Percentiles rank a stretch among this genome's conserved stretches.
These are phyloP conservation scores for Taphrina deformans DNA, from an alignment of 1,139 yeast genomes.

Conservation along the genomic window DNA sequence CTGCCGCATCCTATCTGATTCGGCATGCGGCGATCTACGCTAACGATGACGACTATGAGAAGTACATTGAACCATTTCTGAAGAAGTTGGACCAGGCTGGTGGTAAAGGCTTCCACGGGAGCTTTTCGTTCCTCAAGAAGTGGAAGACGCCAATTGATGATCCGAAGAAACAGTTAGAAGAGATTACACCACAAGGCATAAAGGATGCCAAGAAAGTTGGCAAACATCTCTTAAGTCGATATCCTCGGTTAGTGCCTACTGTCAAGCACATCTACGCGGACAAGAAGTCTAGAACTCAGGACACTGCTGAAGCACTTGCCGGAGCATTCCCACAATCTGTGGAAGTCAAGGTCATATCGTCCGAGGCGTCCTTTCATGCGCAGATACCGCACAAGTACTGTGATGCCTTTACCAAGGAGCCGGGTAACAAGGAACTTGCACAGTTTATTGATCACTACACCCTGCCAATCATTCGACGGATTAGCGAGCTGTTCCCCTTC, in stretches of 20 bases:
- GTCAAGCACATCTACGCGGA: slow-evolving; percentile 29
- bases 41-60: slow-evolving; percentile 28
- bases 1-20: slow-evolving; percentile 29
- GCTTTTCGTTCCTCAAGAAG: slow-evolving; percentile 10
- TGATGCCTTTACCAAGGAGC: slow-evolving; percentile 25
- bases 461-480: slow-evolving; percentile 9
- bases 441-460: slow-evolving; percentile 25
- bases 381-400: slow-evolving; percentile 31
- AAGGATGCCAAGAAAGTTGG: slow-evolving; percentile 24
- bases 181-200: slow-evolving; percentile 29
- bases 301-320: slow-evolving; percentile 26
- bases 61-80: slow-evolving; percentile 26
- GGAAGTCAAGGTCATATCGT: slow-evolving; percentile 12
- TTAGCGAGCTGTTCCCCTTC: not conserved
- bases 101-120: slow-evolving; percentile 19
- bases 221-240: slow-evolving; percentile 24
- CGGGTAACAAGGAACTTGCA: slow-evolving; percentile 23
- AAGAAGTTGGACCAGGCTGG: slow-evolving; percentile 10
- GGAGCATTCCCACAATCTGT: slow-evolving; percentile 15
- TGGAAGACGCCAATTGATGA: slow-evolving; percentile 26
- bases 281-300: slow-evolving; percentile 29
- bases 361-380: slow-evolving; percentile 27
- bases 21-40: slow-evolving; percentile 32
- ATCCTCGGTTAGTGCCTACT: slow-evolving; percentile 7
- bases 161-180: slow-evolving; percentile 17